phyloP scores from a whole-genome alignment of 1,284 basidiomycete genomes.

The Naganishia cerealis region DNA sequence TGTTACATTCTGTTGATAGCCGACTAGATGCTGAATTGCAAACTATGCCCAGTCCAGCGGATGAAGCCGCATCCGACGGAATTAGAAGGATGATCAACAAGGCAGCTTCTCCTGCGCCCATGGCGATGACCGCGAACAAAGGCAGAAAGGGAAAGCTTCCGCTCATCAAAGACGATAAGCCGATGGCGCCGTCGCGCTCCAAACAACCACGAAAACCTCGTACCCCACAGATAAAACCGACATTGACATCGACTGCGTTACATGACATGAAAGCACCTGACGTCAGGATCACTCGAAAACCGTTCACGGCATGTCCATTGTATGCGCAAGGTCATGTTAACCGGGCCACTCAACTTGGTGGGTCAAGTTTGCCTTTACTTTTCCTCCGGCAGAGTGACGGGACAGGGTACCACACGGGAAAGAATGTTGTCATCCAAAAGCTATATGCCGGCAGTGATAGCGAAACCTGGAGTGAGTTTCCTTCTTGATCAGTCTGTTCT shows the following conservation, averaged over 20 bases:
- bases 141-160: conserved; percentile 12
- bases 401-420: conserved; percentile 36
- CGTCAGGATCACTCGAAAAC: conserved; percentile 32
- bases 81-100: background rate
- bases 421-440: conserved; percentile 34
- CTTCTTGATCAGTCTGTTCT: background rate
- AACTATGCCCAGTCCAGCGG: background rate
- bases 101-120: background rate
- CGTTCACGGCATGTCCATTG: conserved; percentile 28
- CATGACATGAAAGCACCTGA: conserved; percentile 20
- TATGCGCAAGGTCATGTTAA: conserved; percentile 32
- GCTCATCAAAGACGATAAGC: conserved; percentile 3
- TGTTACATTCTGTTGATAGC: background rate
- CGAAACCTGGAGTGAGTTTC: conserved; percentile 31
- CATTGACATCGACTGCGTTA: conserved; percentile 20
- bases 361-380: conserved; percentile 33
- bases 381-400: conserved; percentile 35
- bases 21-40: background rate
- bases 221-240: conserved; percentile 22
- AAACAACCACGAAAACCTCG: conserved; percentile 22
- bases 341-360: conserved; percentile 26
- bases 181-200: background rate
- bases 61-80: background rate
- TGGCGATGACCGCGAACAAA: background rate
- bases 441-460: conserved; percentile 25